Percentiles rank a stretch among this genome's conserved stretches.
Evolutionary conservation across 805 yeast genomes (phyloP).

Genomic region (Lipomyces orientalis): DNA sequence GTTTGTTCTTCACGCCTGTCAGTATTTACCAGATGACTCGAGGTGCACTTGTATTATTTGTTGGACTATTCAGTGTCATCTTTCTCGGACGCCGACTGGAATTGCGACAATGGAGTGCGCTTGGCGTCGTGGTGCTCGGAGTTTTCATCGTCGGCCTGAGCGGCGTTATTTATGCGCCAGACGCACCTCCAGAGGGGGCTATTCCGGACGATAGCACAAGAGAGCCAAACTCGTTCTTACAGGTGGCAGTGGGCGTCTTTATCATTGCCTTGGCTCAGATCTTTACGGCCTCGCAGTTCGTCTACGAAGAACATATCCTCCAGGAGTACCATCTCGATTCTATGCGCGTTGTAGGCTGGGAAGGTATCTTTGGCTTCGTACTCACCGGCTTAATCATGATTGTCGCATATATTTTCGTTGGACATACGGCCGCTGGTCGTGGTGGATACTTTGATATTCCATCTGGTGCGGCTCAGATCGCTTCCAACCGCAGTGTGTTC

Average conservation of each 20-base stretch:
- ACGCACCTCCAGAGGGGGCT: conserved; percentile 22
- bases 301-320: conserved; percentile 73
- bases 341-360: conserved; percentile 69
- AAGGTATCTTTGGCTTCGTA: conserved; percentile 69
- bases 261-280: conserved; percentile 66
- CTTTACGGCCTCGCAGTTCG: conserved; percentile 79
- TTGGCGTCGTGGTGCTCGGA: conserved; percentile 69
- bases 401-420: conserved; percentile 46
- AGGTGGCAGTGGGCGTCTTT: conserved; percentile 58
- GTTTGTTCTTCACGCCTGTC: conserved; percentile 74
- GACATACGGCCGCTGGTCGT: conserved; percentile 45
- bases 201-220: conserved; percentile 16
- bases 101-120: conserved; percentile 69
- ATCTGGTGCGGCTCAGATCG: conserved; percentile 57
- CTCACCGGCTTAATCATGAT: conserved; percentile 54
- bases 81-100: conserved; percentile 63
- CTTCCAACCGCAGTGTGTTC: conserved; percentile 51
- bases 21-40: conserved; percentile 86
- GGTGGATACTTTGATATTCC: conserved; percentile 62
- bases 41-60: conserved; percentile 76
- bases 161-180: conserved; percentile 52
- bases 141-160: conserved; percentile 75
- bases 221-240: conserved; percentile 20
- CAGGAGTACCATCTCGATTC: conserved; percentile 61
- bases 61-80: conserved; percentile 69